Evolutionary conservation across 257 asterid species (phyloP), one percentile per base, ranked within the genome.

Genomic region (Capsicum baccatum): DNA sequence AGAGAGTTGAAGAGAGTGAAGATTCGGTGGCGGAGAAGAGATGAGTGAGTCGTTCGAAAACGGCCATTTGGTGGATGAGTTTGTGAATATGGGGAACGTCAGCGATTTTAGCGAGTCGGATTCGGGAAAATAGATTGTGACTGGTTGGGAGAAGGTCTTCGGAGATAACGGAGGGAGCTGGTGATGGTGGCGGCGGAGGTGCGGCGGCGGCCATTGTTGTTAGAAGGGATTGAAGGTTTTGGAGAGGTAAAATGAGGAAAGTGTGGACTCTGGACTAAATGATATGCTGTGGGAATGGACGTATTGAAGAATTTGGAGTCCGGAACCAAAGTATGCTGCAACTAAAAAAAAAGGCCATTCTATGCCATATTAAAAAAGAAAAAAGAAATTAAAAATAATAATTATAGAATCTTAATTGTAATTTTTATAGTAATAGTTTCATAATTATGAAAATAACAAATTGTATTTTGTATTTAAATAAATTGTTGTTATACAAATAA

Each of bases 1-100:
- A 90, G 76, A 90, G 91, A 3, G 93, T 89, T 81, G 87, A 9
- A n/a, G 91, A 83, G 37, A 90, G 91, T 17, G 91, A 83, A 11
- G 85, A 79, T 81, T 87, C 91, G 6, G 91, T 89, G 68, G 93
- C 91, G 71, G 88, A 70, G 84, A 26, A 87, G 63, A 86, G 87
- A 42, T 90, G 85, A 48, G 91, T 35, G 76, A 90, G 91, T 70
- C 83, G 84, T 44, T 90, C 91, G 85, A 81, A 90, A 54, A 85
- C 85, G 79, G 93, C 93, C 93, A 89, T 89, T 73, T 90, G 88
- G 86, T 90, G 87, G 83, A 90, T 90, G 71, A 90, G 91, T 60
- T 85, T 89, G 82, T 87, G 91, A 80, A 90, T 82, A 82, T 85
- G 87, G 17, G 91, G 91, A 57, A 89, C 89, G 68, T 90, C 93